Conservation (phyloP, 495 filamentous ascomycete species). For the Daldinia decipiens region DNA sequence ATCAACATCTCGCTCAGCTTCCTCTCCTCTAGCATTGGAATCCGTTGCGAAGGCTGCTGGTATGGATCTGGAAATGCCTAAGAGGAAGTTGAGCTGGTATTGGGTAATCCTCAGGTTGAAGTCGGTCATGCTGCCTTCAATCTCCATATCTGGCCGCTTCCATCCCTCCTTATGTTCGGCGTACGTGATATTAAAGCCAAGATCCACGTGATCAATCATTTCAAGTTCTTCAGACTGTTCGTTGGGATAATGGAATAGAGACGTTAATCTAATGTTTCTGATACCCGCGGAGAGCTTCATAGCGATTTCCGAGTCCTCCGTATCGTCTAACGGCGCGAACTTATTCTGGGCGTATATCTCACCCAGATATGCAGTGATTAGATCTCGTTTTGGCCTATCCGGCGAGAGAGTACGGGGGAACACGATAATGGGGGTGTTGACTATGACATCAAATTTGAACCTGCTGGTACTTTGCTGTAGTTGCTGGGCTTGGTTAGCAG, state of each 20-base stretch:
- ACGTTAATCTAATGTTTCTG: conserved; percentile 88
- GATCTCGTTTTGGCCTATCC: conserved; percentile 69
- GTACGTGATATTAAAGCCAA: conserved; percentile 90
- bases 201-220: conserved; percentile 94
- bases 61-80: conserved; percentile 85
- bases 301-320: conserved; percentile 72
- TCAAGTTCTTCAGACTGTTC: conserved; percentile 84
- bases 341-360: conserved; percentile 97
- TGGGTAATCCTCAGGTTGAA: conserved; percentile 91
- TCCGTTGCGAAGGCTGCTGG: conserved; percentile 87
- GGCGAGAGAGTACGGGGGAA: conserved; percentile 81
- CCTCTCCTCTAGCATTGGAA: conserved; percentile 71
- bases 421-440: conserved; percentile 94
- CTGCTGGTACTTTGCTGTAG: conserved; percentile 88
- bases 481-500: conserved; percentile 92
- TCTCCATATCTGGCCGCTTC: conserved; percentile 89
- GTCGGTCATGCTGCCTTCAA: conserved; percentile 89
- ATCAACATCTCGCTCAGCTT: conserved; percentile 61
- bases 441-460: conserved; percentile 90
- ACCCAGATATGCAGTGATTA: conserved; percentile 90
- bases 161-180: conserved; percentile 81
- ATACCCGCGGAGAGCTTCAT: conserved; percentile 94
- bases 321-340: conserved; percentile 83
- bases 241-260: conserved; percentile 82
- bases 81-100: conserved; percentile 85